Conservation (phyloP, 2,329 filamentous ascomycete genomes). For the Berkeleyomyces basicola region DNA sequence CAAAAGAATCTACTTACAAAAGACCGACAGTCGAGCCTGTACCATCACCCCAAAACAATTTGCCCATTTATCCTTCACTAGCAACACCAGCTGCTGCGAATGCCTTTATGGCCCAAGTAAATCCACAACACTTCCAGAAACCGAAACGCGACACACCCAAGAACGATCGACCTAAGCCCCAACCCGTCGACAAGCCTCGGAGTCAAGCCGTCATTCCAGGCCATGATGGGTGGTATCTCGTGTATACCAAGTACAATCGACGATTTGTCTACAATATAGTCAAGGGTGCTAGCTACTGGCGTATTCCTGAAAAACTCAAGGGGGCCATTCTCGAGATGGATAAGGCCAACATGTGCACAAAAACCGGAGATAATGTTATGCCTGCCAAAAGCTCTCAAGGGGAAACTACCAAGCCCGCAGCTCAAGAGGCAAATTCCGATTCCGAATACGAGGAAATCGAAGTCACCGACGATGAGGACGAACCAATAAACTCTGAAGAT, state of each 20-base stretch:
- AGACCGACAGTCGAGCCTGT: constrained; percentile 37
- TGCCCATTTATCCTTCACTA: constrained; percentile 18
- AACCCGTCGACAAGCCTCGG: constrained; percentile 64
- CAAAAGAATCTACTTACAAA: constrained; percentile 75
- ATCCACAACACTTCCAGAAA: constrained; percentile 24
- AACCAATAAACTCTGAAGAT: constrained; percentile 18
- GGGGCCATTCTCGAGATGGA: constrained; percentile 59
- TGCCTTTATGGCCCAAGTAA: constrained; percentile 40
- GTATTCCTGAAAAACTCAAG: constrained; percentile 76
- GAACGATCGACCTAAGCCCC: constrained; percentile 36
- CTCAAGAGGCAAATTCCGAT: neutral
- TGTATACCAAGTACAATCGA: constrained; percentile 80
- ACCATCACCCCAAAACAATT: neutral
- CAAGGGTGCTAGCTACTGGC: constrained; percentile 87
- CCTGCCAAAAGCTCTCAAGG: neutral
- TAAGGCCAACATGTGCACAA: constrained; percentile 48
- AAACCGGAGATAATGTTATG: constrained; percentile 23
- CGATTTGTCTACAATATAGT: constrained; percentile 79
- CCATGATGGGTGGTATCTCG: constrained; percentile 73
- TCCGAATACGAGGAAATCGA: constrained; percentile 61
- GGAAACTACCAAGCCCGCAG: neutral
- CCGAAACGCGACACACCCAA: constrained; percentile 28
- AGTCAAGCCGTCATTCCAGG: constrained; percentile 64
- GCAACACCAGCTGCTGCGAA: constrained; percentile 41
- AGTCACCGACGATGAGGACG: constrained; percentile 39